A percentile compares a stretch with the other conserved stretches of the same genome.
Conservation (phyloP, 2,329 filamentous ascomycete species). For the Pseudogymnoascus sp. region DNA sequence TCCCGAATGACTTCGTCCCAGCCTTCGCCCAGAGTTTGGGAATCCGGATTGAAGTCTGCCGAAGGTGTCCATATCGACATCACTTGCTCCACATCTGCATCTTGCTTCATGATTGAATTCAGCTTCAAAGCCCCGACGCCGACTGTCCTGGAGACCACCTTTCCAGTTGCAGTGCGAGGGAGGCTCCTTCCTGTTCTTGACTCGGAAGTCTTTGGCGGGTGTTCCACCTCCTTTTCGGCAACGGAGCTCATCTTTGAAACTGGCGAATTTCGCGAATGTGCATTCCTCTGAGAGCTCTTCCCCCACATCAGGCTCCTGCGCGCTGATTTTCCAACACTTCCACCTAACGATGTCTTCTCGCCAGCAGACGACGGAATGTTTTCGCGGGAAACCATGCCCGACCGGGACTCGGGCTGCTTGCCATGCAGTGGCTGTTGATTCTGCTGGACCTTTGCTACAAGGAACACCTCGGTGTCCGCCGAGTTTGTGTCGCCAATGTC, state of each 20-base stretch:
- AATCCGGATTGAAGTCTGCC: constrained; percentile 44
- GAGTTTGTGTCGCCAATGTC: constrained; percentile 51
- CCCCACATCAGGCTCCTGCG: constrained; percentile 66
- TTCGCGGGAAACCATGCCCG: constrained; percentile 22
- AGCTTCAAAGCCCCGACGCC: constrained; percentile 73
- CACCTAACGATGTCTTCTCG: constrained; percentile 41
- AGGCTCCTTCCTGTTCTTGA: constrained; percentile 24
- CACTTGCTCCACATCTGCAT: constrained; percentile 66
- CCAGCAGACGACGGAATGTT: constrained; percentile 12
- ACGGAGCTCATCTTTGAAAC: constrained; percentile 46
- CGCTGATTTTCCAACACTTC: constrained; percentile 43
- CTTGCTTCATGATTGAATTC: constrained; percentile 64
- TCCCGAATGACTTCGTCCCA: constrained; percentile 69
- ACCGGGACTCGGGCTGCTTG: constrained; percentile 23
- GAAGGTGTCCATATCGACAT: constrained; percentile 70
- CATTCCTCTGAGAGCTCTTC: constrained; percentile 47
- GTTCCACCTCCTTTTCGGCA: constrained; percentile 16
- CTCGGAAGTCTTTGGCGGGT: background rate
- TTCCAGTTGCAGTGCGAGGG: constrained; percentile 44
- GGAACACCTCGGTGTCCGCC: constrained; percentile 65
- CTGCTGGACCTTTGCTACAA: constrained; percentile 67
- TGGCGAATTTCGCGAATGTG: constrained; percentile 44
- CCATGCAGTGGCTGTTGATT: constrained; percentile 22
- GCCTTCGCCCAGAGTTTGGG: constrained; percentile 50
- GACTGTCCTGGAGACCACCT: constrained; percentile 58